These are phyloP conservation scores for Ustulina deusta DNA, from an alignment of 2,329 filamentous ascomycete genomes.

Conservation along the genomic window DNA sequence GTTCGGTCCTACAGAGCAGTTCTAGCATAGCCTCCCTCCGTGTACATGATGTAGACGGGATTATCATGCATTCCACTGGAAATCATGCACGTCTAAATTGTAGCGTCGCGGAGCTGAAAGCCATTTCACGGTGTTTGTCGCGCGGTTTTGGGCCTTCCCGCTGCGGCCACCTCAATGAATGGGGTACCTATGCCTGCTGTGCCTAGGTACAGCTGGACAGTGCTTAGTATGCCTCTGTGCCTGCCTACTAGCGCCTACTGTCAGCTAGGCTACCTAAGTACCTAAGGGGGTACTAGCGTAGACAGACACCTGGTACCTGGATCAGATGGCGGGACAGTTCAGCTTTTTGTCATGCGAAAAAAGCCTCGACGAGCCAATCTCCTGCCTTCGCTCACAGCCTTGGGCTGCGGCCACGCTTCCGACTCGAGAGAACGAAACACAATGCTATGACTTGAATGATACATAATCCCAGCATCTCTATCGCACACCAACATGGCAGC, in stretches of 20 bases:
- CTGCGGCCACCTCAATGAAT: too few species aligned
- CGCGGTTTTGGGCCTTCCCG: conserved; percentile 12
- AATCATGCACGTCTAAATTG: not conserved
- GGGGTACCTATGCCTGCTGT: not conserved
- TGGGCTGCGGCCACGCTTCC: not conserved
- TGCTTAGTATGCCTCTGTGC: not conserved
- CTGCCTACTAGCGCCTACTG: not conserved
- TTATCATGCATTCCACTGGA: conserved; percentile 13
- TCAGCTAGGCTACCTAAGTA: not conserved
- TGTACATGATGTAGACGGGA: not conserved
- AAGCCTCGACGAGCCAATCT: conserved; percentile 3
- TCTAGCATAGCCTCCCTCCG: not conserved
- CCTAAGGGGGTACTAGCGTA: too few species aligned
- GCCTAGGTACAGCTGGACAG: not conserved
- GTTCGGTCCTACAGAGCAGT: not conserved
- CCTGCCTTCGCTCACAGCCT: not conserved
- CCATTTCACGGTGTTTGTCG: not conserved
- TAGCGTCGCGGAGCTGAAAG: conserved; percentile 1
- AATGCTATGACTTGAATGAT: conserved; percentile 3
- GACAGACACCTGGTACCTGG: too few species aligned
- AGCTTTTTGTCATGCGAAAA: conserved; percentile 18
- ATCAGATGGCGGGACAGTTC: conserved; percentile 27
- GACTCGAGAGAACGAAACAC: not conserved
- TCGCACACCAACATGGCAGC: conserved; percentile 29
- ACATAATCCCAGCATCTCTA: not conserved